phyloP scores from a whole-genome alignment of 441 rosid genomes.

The Euphorbia corollata region DNA sequence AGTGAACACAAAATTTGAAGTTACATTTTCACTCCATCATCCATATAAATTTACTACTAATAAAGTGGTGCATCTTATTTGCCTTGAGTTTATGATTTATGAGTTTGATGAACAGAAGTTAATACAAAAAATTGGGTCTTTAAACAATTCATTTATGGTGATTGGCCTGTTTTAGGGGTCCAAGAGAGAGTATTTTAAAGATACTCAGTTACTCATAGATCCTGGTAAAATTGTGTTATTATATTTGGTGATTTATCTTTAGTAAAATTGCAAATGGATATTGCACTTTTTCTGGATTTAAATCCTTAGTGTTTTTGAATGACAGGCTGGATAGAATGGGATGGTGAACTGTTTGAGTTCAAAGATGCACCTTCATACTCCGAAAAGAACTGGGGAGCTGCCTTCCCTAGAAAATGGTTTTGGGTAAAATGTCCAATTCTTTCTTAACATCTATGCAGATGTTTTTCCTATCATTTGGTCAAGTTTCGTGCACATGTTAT shows the following conservation, averaged over 20 bases:
- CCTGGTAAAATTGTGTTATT: not conserved
- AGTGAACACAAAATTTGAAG: not conserved
- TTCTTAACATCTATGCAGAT: constrained; percentile 1
- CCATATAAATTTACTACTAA: not conserved
- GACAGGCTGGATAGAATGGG: constrained; percentile 99
- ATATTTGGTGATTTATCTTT: not conserved
- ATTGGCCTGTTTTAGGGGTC: not conserved
- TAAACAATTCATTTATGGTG: not conserved
- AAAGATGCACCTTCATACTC: constrained; percentile 90
- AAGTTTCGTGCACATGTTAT: not conserved
- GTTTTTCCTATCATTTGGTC: not conserved
- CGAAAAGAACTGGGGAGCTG: constrained; percentile 98
- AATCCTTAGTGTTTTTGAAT: constrained; percentile 18
- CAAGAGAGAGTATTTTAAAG: not conserved
- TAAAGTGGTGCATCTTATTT: not conserved
- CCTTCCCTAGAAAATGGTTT: constrained; percentile 95
- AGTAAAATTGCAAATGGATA: not conserved
- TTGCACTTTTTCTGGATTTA: not conserved
- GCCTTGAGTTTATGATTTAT: not conserved
- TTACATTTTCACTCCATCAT: not conserved
- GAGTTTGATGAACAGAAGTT: not conserved
- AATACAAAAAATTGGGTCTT: not conserved
- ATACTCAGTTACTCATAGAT: not conserved
- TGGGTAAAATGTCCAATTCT: constrained; percentile 50
- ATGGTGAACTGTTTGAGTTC: constrained; percentile 80